These are phyloP conservation scores for Tricholoma terreum DNA, from an alignment of 768 basidiomycete species.

Conservation along the genomic window DNA sequence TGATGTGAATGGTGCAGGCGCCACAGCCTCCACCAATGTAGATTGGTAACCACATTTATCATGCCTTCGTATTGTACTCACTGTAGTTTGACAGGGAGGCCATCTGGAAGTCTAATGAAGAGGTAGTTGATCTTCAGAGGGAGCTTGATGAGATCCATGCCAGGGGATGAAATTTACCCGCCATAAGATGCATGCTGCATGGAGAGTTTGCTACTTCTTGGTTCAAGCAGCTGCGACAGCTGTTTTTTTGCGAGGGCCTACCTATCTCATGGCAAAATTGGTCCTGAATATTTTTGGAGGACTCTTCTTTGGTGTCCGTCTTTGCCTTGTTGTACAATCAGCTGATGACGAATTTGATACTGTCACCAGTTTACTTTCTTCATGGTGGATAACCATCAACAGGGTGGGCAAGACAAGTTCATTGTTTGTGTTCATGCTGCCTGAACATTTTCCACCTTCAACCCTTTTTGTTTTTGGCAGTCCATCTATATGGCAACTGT, in stretches of 20 bases:
- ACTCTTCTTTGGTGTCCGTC: conserved; percentile 44
- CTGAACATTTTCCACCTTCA: conserved; percentile 2
- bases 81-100: conserved; percentile 17
- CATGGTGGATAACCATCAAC: conserved; percentile 48
- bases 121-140: conserved; percentile 27
- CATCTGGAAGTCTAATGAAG: conserved; percentile 46
- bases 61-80: conserved; percentile 34
- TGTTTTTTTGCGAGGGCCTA: conserved; percentile 51
- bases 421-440: conserved; percentile 44
- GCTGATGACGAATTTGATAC: background rate
- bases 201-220: conserved; percentile 54
- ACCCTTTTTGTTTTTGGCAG: conserved; percentile 26
- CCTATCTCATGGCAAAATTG: conserved; percentile 59
- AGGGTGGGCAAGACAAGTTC: conserved; percentile 62
- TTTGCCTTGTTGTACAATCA: background rate
- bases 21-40: conserved; percentile 45
- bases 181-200: conserved; percentile 34
- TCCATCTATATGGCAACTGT: conserved; percentile 58
- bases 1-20: conserved; percentile 72
- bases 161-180: conserved; percentile 41
- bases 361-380: conserved; percentile 54
- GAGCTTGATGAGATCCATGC: conserved; percentile 46
- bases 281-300: conserved; percentile 51
- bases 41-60: conserved; percentile 50
- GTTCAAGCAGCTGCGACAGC: conserved; percentile 42